Evolutionary conservation across 2,329 filamentous ascomycete genomes (phyloP), one percentile per base, ranked within the genome.

Genomic region (Colletotrichum eleusines): DNA sequence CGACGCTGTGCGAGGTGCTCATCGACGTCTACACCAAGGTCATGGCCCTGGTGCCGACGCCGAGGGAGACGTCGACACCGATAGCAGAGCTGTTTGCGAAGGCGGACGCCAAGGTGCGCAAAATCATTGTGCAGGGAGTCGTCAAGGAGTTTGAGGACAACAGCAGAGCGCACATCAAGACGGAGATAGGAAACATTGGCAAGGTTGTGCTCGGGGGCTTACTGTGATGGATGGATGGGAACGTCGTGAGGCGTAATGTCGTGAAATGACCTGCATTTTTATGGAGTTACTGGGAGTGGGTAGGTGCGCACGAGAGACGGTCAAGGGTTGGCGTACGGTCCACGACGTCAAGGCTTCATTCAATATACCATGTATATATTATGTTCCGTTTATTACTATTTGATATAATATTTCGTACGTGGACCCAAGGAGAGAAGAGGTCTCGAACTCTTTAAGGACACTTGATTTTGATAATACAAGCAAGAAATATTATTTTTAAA

Each of bases 121-220:
- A 98, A 83, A 90, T 98, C 61, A 92, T 99, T 72, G 88, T 99
- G 1, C 91, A 94, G 57, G 92, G 92, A 7, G 89, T 97, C 1
- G 91, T 98, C 58, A 91, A 94, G 75, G 96, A 99, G 78, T 98
- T 98, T 79, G 96, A 98, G 80, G 95, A 98, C 69, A 89, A 90
- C 26, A 96, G 92, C 79, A 86, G 95, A 55, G 85, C 84, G 54
- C 91, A 92, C 12, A 89, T 94, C 38, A 95, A 92, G 82, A 88
- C 88, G 16, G 96, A 99, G 82, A 86, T 98, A 58, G 91, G 91
- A 1, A 94, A 92, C 42, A 89, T 99, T 48, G 93, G 94, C 60
- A 96, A 94, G 80, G 92, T 98, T 38, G 94, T 98, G 2, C 82
- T 98, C 1, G 94, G 94, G 3, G 96, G 95, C 0, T 83, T 98